Conservation (phyloP, 179 eudicot genomes). For the Carnegiea gigantea region DNA sequence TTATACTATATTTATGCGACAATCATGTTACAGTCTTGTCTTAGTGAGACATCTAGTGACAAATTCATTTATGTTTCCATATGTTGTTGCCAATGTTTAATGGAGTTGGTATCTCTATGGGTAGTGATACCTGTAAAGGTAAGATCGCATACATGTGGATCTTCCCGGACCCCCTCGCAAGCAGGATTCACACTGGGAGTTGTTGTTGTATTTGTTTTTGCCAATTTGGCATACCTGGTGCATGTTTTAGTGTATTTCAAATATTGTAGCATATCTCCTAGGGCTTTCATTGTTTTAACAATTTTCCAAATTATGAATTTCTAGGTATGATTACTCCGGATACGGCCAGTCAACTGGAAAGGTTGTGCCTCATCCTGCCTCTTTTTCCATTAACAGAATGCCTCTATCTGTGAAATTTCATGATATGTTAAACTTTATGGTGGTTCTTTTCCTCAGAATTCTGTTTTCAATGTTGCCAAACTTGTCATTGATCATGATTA, state of each 20-base stretch:
- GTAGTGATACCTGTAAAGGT: no score
- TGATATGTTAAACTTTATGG: no score
- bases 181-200: no score
- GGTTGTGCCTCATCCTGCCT: constrained; percentile 41
- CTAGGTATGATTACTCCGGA: constrained; percentile 96
- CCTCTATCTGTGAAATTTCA: no score
- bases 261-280: not conserved
- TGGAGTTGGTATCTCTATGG: no score
- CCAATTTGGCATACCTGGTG: not conserved
- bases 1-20: not conserved
- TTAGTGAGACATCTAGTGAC: not conserved
- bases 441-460: no score
- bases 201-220: not conserved
- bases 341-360: constrained; percentile 97
- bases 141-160: no score
- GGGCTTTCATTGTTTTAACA: not conserved
- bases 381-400: no score
- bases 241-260: constrained; percentile 7
- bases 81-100: not conserved
- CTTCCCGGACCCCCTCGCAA: no score
- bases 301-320: constrained; percentile 6
- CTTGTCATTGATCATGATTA: not conserved
- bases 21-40: not conserved
- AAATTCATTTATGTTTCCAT: not conserved
- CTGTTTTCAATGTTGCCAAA: not conserved